These are phyloP conservation scores for Aspergillus flavus DNA, from an alignment of 2,329 filamentous ascomycete genomes.

Conservation along the genomic window DNA sequence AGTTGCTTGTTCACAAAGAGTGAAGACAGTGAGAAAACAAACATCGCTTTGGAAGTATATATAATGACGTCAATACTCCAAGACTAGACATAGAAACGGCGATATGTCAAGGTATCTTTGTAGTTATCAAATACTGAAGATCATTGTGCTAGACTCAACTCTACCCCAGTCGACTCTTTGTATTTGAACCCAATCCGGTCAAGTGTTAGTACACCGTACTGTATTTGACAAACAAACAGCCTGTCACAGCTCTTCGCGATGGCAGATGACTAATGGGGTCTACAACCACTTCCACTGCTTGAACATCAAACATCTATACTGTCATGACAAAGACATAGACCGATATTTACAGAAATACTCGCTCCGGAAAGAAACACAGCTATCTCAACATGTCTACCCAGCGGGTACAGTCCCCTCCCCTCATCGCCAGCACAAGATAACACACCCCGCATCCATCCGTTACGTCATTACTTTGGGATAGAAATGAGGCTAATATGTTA, in stretches of 20 bases:
- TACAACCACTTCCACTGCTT: not conserved
- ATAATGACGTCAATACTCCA: not conserved
- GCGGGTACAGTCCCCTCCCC: conserved; percentile 8
- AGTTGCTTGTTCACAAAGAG: no score
- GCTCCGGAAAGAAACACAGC: not conserved
- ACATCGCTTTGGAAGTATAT: not conserved
- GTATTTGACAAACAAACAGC: not conserved
- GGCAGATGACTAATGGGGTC: conserved; percentile 11
- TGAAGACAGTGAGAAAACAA: no score
- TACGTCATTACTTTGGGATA: conserved; percentile 11
- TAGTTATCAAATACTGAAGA: not conserved
- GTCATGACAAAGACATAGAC: not conserved
- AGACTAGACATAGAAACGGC: not conserved
- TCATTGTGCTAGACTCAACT: not conserved
- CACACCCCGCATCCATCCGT: not conserved
- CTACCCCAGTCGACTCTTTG: not conserved
- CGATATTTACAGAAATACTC: not conserved
- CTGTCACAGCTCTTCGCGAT: not conserved
- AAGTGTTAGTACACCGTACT: not conserved
- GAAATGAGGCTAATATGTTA: conserved; percentile 7
- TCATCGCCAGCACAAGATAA: not conserved
- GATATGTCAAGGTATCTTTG: not conserved
- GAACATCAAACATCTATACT: not conserved
- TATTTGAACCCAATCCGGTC: not conserved
- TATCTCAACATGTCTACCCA: conserved; percentile 9